Conservation (phyloP, 1,284 basidiomycete species). For the Ustilago vetiveriae region DNA sequence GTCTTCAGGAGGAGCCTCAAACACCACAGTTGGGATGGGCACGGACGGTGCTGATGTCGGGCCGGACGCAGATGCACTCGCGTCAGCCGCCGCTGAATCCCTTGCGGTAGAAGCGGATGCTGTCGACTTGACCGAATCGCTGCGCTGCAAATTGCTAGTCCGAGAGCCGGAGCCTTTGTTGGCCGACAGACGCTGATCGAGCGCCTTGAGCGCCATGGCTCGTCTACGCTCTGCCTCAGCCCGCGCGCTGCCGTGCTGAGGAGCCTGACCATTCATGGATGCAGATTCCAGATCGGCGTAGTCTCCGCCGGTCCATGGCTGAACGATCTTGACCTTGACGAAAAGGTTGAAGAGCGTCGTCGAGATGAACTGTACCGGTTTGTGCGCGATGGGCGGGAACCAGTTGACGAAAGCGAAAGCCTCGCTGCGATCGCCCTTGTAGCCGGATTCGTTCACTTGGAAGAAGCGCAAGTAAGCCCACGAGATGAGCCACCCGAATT, state of each 20-base stretch:
- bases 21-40: slow-evolving; percentile 39
- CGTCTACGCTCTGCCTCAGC: slow-evolving; percentile 69
- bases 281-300: slow-evolving; percentile 68
- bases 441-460: slow-evolving; percentile 77
- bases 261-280: slow-evolving; percentile 73
- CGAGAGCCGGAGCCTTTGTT: slow-evolving; percentile 32
- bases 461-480: slow-evolving; percentile 97
- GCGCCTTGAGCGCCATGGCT: slow-evolving; percentile 90
- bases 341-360: slow-evolving; percentile 76
- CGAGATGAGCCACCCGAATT: slow-evolving; percentile 92
- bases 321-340: slow-evolving; percentile 76
- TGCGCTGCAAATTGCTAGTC: slow-evolving; percentile 20
- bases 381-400: slow-evolving; percentile 84
- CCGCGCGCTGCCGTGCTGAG: slow-evolving; percentile 36
- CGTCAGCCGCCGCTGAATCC: slow-evolving; percentile 2
- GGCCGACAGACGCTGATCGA: slow-evolving; percentile 85
- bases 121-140: slow-evolving; percentile 27
- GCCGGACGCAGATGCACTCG: not conserved
- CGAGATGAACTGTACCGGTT: slow-evolving; percentile 76
- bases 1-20: slow-evolving; percentile 47
- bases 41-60: slow-evolving; percentile 11
- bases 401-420: slow-evolving; percentile 94
- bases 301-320: slow-evolving; percentile 70
- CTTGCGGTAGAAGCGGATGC: slow-evolving; percentile 13
- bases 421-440: slow-evolving; percentile 86